Conservation (phyloP, 116 monocot species). For the Trichopus zeylanicus region DNA sequence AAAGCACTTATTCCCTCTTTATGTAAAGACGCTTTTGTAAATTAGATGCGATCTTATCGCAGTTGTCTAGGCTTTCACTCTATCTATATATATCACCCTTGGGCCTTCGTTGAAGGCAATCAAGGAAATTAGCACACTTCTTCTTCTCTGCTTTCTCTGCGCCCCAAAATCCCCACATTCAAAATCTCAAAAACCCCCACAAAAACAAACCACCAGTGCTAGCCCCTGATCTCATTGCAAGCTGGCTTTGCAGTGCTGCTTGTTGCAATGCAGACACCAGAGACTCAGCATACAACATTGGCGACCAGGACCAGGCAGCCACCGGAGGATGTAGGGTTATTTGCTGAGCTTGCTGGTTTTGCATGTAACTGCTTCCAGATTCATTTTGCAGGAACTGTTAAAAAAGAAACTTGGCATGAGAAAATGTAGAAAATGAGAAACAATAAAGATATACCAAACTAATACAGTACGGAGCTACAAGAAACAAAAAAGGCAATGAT, state of each 20-base stretch:
- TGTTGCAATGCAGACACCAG: conserved; percentile 54
- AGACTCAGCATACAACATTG: conserved; percentile 64
- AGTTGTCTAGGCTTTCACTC: too few species aligned
- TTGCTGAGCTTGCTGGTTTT: conserved; percentile 49
- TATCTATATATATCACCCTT: too few species aligned
- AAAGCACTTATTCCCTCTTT: too few species aligned
- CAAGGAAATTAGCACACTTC: too few species aligned
- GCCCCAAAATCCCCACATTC: too few species aligned
- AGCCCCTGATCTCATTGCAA: conserved; percentile 48
- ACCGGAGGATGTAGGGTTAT: conserved; percentile 51
- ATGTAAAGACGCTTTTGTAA: too few species aligned
- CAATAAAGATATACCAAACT: background rate
- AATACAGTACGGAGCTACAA: too few species aligned
- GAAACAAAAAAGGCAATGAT: too few species aligned
- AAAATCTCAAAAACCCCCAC: too few species aligned
- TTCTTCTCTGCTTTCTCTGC: too few species aligned
- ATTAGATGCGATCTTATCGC: too few species aligned
- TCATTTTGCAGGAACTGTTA: conserved; percentile 44
- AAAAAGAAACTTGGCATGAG: background rate
- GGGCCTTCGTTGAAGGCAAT: too few species aligned
- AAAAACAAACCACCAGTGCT: conserved; percentile 46
- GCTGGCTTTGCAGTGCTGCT: conserved; percentile 45
- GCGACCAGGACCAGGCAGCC: conserved; percentile 54
- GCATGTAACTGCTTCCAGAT: conserved; percentile 45
- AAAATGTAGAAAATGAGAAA: background rate